Percentiles rank a stretch among this genome's conserved stretches.
Conservation (phyloP, 2,329 filamentous ascomycete species). For the Dothideomycetes sp. region DNA sequence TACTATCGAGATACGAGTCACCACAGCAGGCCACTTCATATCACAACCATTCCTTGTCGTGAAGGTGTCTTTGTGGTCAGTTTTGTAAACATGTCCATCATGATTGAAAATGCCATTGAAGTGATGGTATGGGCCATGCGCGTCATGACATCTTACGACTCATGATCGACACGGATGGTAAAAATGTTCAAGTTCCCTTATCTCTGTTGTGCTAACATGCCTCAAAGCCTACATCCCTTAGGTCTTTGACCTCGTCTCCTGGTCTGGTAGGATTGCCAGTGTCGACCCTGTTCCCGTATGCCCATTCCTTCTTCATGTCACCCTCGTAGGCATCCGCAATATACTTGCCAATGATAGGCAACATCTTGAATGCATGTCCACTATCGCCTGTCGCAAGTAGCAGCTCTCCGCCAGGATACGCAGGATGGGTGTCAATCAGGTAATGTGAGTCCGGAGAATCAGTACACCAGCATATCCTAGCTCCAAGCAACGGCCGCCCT, state of each 20-base stretch:
- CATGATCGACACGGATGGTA: too few relatives aligned
- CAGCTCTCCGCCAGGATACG: conserved; percentile 24
- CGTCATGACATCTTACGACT: too few relatives aligned
- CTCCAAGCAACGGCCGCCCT: conserved; percentile 36
- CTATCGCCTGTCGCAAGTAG: conserved; percentile 40
- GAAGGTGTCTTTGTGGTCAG: too few relatives aligned
- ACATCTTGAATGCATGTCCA: conserved; percentile 44
- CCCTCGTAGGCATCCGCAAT: conserved; percentile 39
- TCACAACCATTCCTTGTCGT: too few relatives aligned
- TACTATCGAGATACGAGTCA: too few relatives aligned
- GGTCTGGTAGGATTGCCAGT: conserved; percentile 4
- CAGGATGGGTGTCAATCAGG: conserved; percentile 40
- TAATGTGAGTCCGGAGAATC: conserved; percentile 45
- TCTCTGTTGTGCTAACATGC: too few relatives aligned
- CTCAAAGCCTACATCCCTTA: conserved; percentile 11
- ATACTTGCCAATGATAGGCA: conserved; percentile 39
- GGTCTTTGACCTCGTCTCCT: conserved; percentile 11
- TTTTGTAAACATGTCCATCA: too few relatives aligned
- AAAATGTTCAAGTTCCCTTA: too few relatives aligned
- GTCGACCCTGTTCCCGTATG: conserved; percentile 2
- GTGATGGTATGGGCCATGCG: too few relatives aligned
- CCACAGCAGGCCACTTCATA: too few relatives aligned
- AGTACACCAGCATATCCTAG: conserved; percentile 46
- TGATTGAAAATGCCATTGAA: too few relatives aligned
- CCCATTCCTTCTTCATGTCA: conserved; percentile 10